phyloP scores from a whole-genome alignment of 2,329 filamentous ascomycete genomes.

The Fusarium abutilonis region DNA sequence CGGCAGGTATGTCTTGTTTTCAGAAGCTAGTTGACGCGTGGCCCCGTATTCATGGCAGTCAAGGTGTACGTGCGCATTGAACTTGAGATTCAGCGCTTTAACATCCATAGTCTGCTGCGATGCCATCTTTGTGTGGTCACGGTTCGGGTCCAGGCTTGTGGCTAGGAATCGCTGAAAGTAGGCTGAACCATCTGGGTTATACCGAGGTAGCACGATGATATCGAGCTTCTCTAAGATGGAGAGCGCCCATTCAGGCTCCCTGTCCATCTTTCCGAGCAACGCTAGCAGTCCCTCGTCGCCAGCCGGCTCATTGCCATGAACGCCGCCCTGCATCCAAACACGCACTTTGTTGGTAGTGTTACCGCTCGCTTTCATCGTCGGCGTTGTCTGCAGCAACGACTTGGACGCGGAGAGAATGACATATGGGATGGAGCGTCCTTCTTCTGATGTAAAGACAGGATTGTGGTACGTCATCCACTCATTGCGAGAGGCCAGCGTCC shows the following conservation, averaged over 20 bases:
- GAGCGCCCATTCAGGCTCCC: constrained; percentile 44
- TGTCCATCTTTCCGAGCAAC: constrained; percentile 45
- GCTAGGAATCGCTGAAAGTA: constrained; percentile 48
- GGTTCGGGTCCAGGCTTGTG: constrained; percentile 47
- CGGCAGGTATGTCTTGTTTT: constrained; percentile 37
- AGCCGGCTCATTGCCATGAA: constrained; percentile 49
- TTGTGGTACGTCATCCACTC: constrained; percentile 33
- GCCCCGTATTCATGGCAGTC: constrained; percentile 50
- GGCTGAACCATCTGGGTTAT: constrained; percentile 48
- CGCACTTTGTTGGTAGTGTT: constrained; percentile 42
- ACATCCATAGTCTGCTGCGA: constrained; percentile 47
- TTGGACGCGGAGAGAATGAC: constrained; percentile 12
- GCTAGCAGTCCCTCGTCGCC: constrained; percentile 47
- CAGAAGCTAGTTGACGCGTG: background rate
- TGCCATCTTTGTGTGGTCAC: constrained; percentile 48
- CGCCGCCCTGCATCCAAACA: constrained; percentile 48
- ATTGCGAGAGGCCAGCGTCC: constrained; percentile 12
- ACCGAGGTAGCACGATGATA: constrained; percentile 46
- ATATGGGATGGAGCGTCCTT: constrained; percentile 31
- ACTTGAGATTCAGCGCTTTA: constrained; percentile 44
- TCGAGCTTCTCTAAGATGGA: constrained; percentile 45
- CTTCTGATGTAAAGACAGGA: constrained; percentile 25
- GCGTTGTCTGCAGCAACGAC: constrained; percentile 1
- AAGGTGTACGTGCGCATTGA: constrained; percentile 46
- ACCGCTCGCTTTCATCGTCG: background rate